These are phyloP conservation scores for Pseudogymnoascus sp. DNA, from an alignment of 2,329 filamentous ascomycete genomes.

Conservation along the genomic window DNA sequence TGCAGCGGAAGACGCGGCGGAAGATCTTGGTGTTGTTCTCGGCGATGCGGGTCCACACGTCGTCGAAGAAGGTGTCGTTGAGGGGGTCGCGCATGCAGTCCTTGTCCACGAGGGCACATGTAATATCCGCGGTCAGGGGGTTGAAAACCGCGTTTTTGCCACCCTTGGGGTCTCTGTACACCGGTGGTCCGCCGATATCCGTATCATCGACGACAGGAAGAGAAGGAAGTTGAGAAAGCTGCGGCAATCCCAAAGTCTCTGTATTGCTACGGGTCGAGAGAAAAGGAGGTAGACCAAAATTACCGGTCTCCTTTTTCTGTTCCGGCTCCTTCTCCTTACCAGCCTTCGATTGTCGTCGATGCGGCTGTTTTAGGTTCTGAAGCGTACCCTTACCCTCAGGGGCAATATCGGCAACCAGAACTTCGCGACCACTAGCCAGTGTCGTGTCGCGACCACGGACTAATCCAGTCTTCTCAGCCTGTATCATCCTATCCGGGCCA, in stretches of 20 bases:
- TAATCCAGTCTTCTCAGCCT: slow-evolving; percentile 49
- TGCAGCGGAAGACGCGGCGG: slow-evolving; percentile 87
- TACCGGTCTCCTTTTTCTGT: background rate
- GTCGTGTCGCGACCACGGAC: slow-evolving; percentile 63
- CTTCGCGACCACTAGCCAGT: slow-evolving; percentile 59
- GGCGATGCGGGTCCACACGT: slow-evolving; percentile 79
- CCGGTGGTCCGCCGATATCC: slow-evolving; percentile 70
- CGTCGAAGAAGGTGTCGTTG: slow-evolving; percentile 70
- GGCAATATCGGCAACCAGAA: slow-evolving; percentile 56
- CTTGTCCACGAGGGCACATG: slow-evolving; percentile 61
- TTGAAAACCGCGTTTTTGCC: slow-evolving; percentile 35
- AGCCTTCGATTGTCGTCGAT: slow-evolving; percentile 24
- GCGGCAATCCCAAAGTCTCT: slow-evolving; percentile 57
- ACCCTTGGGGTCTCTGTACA: slow-evolving; percentile 44
- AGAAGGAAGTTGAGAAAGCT: slow-evolving; percentile 60
- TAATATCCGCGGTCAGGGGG: slow-evolving; percentile 57
- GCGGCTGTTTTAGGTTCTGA: slow-evolving; percentile 39
- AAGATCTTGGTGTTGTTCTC: slow-evolving; percentile 95
- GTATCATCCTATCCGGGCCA: slow-evolving; percentile 67
- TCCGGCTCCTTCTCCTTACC: background rate
- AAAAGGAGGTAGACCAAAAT: background rate
- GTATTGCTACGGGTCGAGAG: slow-evolving; percentile 30
- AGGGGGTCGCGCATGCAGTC: slow-evolving; percentile 94
- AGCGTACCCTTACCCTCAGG: slow-evolving; percentile 56
- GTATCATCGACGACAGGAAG: slow-evolving; percentile 66